A percentile compares a stretch with the other conserved stretches of the same genome.
phyloP scores from a whole-genome alignment of 1,284 basidiomycete genomes.

The Fomitopsis schrenkii region DNA sequence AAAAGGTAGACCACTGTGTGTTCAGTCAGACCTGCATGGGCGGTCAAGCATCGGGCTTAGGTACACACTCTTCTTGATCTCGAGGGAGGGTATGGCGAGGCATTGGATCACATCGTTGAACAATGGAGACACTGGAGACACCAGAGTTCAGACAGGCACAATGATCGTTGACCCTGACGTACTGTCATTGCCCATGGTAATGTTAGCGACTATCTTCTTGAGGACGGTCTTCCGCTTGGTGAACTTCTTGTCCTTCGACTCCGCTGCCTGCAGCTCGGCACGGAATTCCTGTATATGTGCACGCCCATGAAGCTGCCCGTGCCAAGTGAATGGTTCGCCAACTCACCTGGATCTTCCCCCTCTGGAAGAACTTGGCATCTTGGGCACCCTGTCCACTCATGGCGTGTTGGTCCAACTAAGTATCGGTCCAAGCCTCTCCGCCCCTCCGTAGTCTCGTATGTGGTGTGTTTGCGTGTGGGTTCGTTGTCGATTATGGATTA shows the following conservation, averaged over 20 bases:
- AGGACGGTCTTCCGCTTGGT: constrained; percentile 85
- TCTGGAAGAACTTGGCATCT: constrained; percentile 87
- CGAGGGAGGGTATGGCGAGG: constrained; percentile 83
- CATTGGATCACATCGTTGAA: constrained; percentile 90
- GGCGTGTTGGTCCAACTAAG: constrained; percentile 5
- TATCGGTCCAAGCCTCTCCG: background rate
- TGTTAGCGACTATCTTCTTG: constrained; percentile 95
- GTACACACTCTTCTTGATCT: constrained; percentile 93
- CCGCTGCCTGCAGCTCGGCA: constrained; percentile 84
- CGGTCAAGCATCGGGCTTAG: background rate
- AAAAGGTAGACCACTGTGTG: constrained; percentile 86
- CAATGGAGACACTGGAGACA: constrained; percentile 78
- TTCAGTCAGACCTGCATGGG: constrained; percentile 2
- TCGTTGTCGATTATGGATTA: background rate
- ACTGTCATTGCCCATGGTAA: constrained; percentile 96
- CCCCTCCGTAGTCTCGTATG: background rate
- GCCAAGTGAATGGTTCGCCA: background rate
- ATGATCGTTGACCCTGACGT: constrained; percentile 30
- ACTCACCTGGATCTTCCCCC: constrained; percentile 87
- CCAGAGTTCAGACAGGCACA: background rate
- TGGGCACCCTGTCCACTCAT: constrained; percentile 66
- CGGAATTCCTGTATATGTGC: constrained; percentile 66
- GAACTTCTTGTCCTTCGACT: constrained; percentile 93
- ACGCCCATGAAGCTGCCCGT: background rate
- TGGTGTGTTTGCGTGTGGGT: background rate